Conservation (phyloP, 140 eudicot species). For the Anethum foeniculum region DNA sequence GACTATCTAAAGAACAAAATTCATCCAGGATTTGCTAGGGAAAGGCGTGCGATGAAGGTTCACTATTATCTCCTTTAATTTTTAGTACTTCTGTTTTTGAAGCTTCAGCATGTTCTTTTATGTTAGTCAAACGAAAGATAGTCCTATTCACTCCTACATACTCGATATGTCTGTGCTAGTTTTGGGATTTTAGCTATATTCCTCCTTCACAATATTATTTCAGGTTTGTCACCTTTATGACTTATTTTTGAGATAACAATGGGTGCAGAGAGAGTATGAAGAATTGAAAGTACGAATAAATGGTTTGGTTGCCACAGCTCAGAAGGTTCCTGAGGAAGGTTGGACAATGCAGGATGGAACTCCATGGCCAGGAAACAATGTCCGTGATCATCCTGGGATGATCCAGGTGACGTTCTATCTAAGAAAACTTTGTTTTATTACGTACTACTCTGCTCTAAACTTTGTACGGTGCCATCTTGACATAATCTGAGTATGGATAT, state of each 20-base stretch:
- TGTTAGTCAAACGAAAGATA: neutral
- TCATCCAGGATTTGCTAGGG: conserved; percentile 13
- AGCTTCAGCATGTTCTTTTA: neutral
- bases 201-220: neutral
- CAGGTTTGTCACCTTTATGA: neutral
- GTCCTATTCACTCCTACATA: neutral
- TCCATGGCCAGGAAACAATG: conserved; percentile 16
- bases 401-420: conserved; percentile 1
- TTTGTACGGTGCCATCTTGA: neutral
- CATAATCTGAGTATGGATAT: neutral
- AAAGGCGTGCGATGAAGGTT: conserved; percentile 17
- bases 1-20: conserved; percentile 10
- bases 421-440: neutral
- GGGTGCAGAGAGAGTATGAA: conserved; percentile 16
- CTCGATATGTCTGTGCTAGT: neutral
- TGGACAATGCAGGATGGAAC: conserved; percentile 16
- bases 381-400: conserved; percentile 15
- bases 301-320: conserved; percentile 12
- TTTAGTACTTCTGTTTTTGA: neutral
- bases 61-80: neutral
- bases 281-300: conserved; percentile 14
- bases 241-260: neutral
- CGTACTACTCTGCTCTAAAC: neutral
- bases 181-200: neutral
- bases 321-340: conserved; percentile 11